These are phyloP conservation scores for Dothiorella sarmentorum DNA, from an alignment of 2,329 filamentous ascomycete species.

Conservation along the genomic window DNA sequence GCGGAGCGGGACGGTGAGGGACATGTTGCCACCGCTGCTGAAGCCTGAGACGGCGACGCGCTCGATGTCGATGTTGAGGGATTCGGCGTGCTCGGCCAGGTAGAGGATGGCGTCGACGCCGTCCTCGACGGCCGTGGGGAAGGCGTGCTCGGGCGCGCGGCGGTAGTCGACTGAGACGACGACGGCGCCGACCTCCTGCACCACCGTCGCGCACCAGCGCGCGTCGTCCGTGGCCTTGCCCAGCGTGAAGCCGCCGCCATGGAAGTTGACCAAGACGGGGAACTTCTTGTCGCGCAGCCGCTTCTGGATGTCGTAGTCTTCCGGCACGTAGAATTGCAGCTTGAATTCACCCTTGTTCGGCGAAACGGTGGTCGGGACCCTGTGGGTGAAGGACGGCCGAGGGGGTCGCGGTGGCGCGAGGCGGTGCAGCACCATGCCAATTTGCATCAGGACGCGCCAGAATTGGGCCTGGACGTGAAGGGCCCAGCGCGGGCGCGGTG, in stretches of 20 bases:
- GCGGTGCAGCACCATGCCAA: slow-evolving; percentile 67
- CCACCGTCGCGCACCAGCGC: slow-evolving; percentile 56
- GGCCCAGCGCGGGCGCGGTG: slow-evolving; percentile 52
- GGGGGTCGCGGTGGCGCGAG: slow-evolving; percentile 60
- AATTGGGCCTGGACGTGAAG: slow-evolving; percentile 61
- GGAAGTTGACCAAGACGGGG: slow-evolving; percentile 61
- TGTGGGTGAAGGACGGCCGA: slow-evolving; percentile 56
- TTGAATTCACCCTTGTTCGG: slow-evolving; percentile 46
- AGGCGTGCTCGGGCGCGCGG: slow-evolving; percentile 58
- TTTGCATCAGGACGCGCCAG: slow-evolving; percentile 65
- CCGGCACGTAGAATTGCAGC: slow-evolving; percentile 61
- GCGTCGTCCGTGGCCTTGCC: slow-evolving; percentile 59
- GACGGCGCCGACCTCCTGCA: slow-evolving; percentile 55
- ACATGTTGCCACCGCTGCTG: slow-evolving; percentile 61
- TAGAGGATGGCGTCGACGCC: slow-evolving; percentile 60
- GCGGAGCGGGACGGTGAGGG: slow-evolving; percentile 59
- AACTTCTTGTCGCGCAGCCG: slow-evolving; percentile 45
- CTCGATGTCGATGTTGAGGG: slow-evolving; percentile 55
- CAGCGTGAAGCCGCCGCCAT: slow-evolving; percentile 62
- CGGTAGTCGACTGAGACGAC: slow-evolving; percentile 61
- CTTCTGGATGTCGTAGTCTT: slow-evolving; percentile 45
- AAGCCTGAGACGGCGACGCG: slow-evolving; percentile 60
- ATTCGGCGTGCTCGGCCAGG: slow-evolving; percentile 53
- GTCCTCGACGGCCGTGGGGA: slow-evolving; percentile 62
- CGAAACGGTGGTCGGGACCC: slow-evolving; percentile 51